These are phyloP conservation scores for Flaveria sonorensis DNA, from an alignment of 129 eudicot species.

Conservation along the genomic window DNA sequence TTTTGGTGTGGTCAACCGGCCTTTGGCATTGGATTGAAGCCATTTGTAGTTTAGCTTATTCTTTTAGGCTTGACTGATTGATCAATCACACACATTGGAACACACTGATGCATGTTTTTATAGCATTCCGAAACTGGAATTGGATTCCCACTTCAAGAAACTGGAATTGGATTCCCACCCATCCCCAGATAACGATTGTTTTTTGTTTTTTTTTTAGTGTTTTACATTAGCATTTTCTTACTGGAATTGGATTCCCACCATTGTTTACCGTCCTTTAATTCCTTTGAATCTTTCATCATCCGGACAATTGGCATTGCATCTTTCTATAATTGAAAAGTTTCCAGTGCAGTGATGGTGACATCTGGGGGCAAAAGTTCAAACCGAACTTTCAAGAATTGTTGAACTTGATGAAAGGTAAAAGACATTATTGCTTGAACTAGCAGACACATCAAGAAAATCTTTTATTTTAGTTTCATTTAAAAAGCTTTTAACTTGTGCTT, in stretches of 20 bases:
- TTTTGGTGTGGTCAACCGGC: conserved; percentile 38
- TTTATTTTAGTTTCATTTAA: no score
- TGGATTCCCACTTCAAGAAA: conserved; percentile 26
- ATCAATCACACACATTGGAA: conserved; percentile 5
- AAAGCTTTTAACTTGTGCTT: no score
- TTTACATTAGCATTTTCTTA: neutral
- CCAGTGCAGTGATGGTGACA: neutral
- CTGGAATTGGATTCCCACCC: conserved; percentile 31
- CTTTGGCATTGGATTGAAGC: conserved; percentile 40
- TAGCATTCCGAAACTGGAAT: conserved; percentile 28
- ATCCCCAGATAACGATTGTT: neutral
- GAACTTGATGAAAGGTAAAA: no score
- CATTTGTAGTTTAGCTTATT: conserved; percentile 21
- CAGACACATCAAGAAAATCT: no score
- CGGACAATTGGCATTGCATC: neutral
- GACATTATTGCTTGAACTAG: no score
- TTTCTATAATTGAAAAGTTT: neutral
- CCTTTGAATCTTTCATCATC: conserved; percentile 20
- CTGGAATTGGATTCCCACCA: no score
- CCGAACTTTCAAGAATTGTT: neutral
- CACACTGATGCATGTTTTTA: conserved; percentile 8
- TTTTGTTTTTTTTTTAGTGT: conserved; percentile 28
- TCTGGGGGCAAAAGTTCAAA: no score
- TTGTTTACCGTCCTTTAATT: no score
- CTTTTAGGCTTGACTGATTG: conserved; percentile 20